Evolutionary conservation across 2,329 filamentous ascomycete species (phyloP).

Genomic region (Pseudogymnoascus sp.): DNA sequence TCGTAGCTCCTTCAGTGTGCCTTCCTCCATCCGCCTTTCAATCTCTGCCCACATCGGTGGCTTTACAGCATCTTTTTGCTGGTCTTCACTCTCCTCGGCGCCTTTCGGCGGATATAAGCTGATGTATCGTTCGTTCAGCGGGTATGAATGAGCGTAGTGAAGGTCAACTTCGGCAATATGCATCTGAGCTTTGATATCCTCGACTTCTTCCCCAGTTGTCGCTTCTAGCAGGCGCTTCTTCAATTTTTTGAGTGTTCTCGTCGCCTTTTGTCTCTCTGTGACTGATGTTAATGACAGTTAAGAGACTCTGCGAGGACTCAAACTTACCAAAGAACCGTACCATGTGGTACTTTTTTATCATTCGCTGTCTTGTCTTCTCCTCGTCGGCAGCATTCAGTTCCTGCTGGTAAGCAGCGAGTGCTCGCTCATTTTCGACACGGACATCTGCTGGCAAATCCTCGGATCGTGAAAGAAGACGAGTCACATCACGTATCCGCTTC

Average conservation of each 20-base stretch:
- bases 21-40: conserved; percentile 55
- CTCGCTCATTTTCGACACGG: conserved; percentile 61
- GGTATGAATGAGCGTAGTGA: conserved; percentile 66
- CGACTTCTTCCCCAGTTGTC: conserved; percentile 43
- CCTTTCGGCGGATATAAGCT: conserved; percentile 47
- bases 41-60: conserved; percentile 60
- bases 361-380: conserved; percentile 55
- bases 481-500: conserved; percentile 62
- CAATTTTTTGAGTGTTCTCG: conserved; percentile 57
- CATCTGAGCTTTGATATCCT: conserved; percentile 47
- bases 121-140: conserved; percentile 63
- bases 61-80: conserved; percentile 23
- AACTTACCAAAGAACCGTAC: conserved; percentile 70
- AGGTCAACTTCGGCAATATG: conserved; percentile 65
- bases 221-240: conserved; percentile 47
- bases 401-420: conserved; percentile 57
- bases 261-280: conserved; percentile 64
- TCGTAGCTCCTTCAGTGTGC: conserved; percentile 29
- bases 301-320: conserved; percentile 8
- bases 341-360: conserved; percentile 77
- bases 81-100: conserved; percentile 27
- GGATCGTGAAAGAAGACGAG: conserved; percentile 54
- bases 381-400: conserved; percentile 53
- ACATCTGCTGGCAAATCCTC: conserved; percentile 60
- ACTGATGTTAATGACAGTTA: conserved; percentile 12